Base-by-base conservation (phyloP, 108 stramenopile species). In the Discostella stelligeroides region DNA sequence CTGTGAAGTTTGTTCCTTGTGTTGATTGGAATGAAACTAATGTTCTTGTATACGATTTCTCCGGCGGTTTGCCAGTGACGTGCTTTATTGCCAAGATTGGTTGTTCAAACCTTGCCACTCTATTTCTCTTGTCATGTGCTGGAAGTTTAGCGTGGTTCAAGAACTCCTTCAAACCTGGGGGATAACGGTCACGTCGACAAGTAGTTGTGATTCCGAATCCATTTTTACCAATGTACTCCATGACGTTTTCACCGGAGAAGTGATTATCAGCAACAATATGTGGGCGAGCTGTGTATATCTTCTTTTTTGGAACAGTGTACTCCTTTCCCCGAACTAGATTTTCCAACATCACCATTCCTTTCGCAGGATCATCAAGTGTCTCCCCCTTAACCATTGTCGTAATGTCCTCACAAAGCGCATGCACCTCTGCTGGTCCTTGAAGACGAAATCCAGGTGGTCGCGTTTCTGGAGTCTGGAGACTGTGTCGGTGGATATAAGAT, bases 231-330 rank as follows among this genome's bases (percentile, higher is more conserved):
- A n/a, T 17, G 18, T 21, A 62, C 7, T 37, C 15, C 37, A 34
- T 23, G 0, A 72, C 46, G 37, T 51, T 13, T 11, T 50, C 21
- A 4, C 60, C 62, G 13, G 61, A 63, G 41, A 64, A 72, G 27
- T 63, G 59, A 30, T 72, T 72, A 62, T 72, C 71, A 1, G 63
- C 62, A 15, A 48, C 54, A 41, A 65, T 51, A 23, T 51, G 34
- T 2, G 48, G 60, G 0, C 8, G 47, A 17, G 24, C 8, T 13
- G n/a, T 9, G 18, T 60, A 72, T 1, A 63, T 29, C 17, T 64
- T 72, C 50, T 69, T 59, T 10, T 60, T 42, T 2, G 24, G 43
- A 15, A 41, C 25, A 13, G 45, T 63, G 24, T 50, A 17, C 14
- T 20, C 49, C 17, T 7, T 50, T 7, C 49, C 18, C 7, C 8